Base-by-base conservation (phyloP, 2,329 filamentous ascomycete species). In the Fusarium ramigenum region DNA sequence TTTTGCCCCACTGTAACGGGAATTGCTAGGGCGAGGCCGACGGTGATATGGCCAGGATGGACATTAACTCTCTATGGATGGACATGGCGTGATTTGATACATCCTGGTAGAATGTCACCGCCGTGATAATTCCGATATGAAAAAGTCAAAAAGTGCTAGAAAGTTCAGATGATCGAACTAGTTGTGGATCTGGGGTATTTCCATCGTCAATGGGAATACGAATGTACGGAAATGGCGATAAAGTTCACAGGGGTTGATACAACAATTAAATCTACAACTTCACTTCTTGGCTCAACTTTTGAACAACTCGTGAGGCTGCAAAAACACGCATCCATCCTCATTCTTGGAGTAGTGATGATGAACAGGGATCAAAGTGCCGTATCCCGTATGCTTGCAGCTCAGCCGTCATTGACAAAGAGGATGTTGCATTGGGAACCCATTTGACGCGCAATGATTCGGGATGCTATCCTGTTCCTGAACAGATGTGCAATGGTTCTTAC, bases 1-100 rank as follows among this genome's bases (percentile, higher is more conserved):
- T 73, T 4, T 32, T 76, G 30, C 69, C 74, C 0, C 11, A 42
- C 2, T 73, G 66, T 7, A 28, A 66, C 9, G 62, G 46, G 4
- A 43, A 40, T 37, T 75, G 66, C 43, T 49, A 69, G 49, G 67
- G 18, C 6, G 28, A 54, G 21, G 21, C 10, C 4, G 49, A 40
- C 14, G 65, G 36, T 46, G 59, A 18, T 19, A 58, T 52, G 40
- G 42, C 59, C 32, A n/a, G 53, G 18, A 69, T 23, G 10, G 19
- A 34, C 2, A 37, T 54, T 5, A 30, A 52, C 16, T 30, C 47
- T n/a, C 40, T 52, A 28, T 73, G 61, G 65, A 60, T 66, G 23
- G 21, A 14, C 9, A 23, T 23, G 25, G 8, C n/a, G 15, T 67
- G 28, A 47, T 19, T 30, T 25, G 15, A 39, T 39, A 3, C 14